Conservation (phyloP, 495 filamentous ascomycete genomes). For the Acidiella bohemica region DNA sequence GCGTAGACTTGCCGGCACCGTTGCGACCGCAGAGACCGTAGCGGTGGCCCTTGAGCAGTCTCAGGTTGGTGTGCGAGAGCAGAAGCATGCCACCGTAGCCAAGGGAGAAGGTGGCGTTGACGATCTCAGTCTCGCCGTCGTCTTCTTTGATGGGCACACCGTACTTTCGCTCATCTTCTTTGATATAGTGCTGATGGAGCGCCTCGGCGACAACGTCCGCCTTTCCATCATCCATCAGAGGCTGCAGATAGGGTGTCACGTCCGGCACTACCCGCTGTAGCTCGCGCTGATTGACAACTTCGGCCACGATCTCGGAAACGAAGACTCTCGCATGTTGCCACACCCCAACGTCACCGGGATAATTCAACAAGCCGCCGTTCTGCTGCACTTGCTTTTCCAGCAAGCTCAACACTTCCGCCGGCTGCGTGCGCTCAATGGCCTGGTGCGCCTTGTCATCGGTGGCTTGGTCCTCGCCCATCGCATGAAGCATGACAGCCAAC, state of each 20-base stretch:
- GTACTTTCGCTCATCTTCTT: constrained; percentile 74
- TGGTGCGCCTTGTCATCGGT: constrained; percentile 40
- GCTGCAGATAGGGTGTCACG: constrained; percentile 59
- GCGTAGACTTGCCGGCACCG: constrained; percentile 92
- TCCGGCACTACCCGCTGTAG: constrained; percentile 53
- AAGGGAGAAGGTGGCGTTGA: constrained; percentile 95
- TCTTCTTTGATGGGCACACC: constrained; percentile 74
- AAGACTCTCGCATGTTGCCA: constrained; percentile 59
- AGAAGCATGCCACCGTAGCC: constrained; percentile 98
- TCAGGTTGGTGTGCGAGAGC: constrained; percentile 89
- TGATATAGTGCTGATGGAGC: constrained; percentile 56
- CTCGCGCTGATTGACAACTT: constrained; percentile 76
- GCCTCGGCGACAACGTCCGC: constrained; percentile 48
- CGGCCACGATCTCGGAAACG: constrained; percentile 72
- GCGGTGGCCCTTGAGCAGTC: constrained; percentile 85
- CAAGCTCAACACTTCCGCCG: constrained; percentile 61
- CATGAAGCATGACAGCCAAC: constrained; percentile 78
- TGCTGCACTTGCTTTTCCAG: constrained; percentile 63
- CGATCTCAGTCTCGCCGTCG: constrained; percentile 80
- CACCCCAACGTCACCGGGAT: constrained; percentile 45
- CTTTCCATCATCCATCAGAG: constrained; percentile 46
- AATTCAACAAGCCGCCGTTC: constrained; percentile 44
- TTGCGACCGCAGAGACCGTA: constrained; percentile 96
- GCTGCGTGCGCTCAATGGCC: constrained; percentile 52
- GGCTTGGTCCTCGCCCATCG: constrained; percentile 54